Conservation (phyloP, 2,329 filamentous ascomycete genomes). For the Aaosphaeria arxii region DNA sequence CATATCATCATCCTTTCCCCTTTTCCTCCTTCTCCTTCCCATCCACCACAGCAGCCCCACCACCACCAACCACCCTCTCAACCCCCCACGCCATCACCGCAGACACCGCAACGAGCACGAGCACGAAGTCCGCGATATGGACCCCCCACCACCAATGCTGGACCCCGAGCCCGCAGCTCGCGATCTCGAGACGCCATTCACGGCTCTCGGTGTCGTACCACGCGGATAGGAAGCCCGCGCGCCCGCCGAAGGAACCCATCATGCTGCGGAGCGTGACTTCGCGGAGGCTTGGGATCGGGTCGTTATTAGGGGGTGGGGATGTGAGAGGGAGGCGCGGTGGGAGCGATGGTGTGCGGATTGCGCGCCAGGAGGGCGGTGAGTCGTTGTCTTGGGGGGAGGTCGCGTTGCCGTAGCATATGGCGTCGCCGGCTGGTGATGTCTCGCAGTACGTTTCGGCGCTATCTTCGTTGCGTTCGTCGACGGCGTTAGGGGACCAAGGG, state of each 20-base stretch:
- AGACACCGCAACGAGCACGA: constrained; percentile 22
- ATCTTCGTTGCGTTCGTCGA: neutral
- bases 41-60: neutral
- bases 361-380: neutral
- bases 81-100: neutral
- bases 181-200: constrained; percentile 81
- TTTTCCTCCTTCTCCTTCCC: no score
- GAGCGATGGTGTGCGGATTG: neutral
- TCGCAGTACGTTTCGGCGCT: neutral
- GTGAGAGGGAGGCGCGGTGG: neutral
- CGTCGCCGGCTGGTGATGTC: neutral
- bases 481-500: neutral
- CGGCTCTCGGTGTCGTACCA: constrained; percentile 89
- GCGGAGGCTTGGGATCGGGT: constrained; percentile 62
- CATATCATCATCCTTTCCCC: no score
- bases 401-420: neutral
- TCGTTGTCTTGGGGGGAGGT: neutral
- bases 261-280: constrained; percentile 95
- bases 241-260: constrained; percentile 96
- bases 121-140: constrained; percentile 67
- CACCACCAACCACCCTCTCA: neutral
- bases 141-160: constrained; percentile 95
- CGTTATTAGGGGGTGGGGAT: constrained; percentile 1
- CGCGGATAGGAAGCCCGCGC: constrained; percentile 79
- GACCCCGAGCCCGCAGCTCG: constrained; percentile 72